A percentile compares a stretch with the other conserved stretches of the same genome.
Conservation (phyloP, 2,329 filamentous ascomycete species). For the Epichloe typhina region DNA sequence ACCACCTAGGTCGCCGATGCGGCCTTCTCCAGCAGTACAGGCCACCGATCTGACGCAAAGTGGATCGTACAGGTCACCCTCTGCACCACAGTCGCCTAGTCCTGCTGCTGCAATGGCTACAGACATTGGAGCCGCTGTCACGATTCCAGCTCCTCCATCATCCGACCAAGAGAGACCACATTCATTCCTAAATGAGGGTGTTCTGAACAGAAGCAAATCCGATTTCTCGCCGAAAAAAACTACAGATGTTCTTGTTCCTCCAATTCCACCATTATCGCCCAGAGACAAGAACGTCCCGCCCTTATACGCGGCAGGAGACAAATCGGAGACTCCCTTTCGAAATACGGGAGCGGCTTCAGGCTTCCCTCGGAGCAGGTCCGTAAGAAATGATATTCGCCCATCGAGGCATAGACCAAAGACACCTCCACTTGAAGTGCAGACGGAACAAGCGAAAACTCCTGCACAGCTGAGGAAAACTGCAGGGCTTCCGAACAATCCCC, state of each 20-base stretch:
- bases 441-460: conserved; percentile 18
- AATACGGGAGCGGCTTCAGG: conserved; percentile 7
- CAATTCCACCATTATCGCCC: conserved; percentile 3
- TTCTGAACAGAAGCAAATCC: background rate
- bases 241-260: conserved; percentile 7
- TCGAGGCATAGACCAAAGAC: conserved; percentile 16
- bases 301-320: background rate
- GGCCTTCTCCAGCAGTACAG: background rate
- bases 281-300: background rate
- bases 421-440: conserved; percentile 8
- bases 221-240: background rate
- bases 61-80: background rate
- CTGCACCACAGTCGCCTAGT: background rate
- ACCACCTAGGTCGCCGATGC: background rate
- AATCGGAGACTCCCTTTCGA: background rate
- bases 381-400: conserved; percentile 18
- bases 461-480: conserved; percentile 31
- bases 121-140: background rate
- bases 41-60: background rate
- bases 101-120: background rate
- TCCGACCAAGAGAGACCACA: background rate
- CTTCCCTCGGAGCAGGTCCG: conserved; percentile 19
- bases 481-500: conserved; percentile 36
- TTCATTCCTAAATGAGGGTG: background rate
- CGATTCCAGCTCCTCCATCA: background rate